Percentiles rank a stretch among this genome's conserved stretches.
Evolutionary conservation across 2,329 filamentous ascomycete species (phyloP).

Genomic region (Hypomyces rosellus): DNA sequence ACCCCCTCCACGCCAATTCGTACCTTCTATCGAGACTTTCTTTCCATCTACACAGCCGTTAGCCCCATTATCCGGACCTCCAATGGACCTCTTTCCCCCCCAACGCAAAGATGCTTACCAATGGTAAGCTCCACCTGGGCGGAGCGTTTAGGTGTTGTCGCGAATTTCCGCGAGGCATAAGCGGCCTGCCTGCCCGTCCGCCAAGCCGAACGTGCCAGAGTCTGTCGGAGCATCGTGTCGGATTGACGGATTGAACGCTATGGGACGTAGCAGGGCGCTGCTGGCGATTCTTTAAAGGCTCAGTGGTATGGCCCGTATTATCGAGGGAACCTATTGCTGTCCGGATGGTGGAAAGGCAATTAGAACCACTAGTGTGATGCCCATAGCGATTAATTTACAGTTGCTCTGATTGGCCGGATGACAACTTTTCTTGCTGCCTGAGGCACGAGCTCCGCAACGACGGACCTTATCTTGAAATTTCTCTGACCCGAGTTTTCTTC

Average conservation of each 20-base stretch:
- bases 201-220: constrained; percentile 62
- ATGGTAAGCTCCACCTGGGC: constrained; percentile 97
- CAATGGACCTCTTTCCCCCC: background rate
- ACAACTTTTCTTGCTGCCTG: constrained; percentile 25
- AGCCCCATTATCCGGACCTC: constrained; percentile 19
- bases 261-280: constrained; percentile 23
- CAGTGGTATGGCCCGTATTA: constrained; percentile 31
- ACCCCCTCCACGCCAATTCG: constrained; percentile 17
- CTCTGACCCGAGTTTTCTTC: background rate
- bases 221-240: constrained; percentile 63
- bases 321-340: constrained; percentile 31
- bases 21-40: constrained; percentile 97
- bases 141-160: constrained; percentile 67
- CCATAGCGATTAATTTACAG: constrained; percentile 38
- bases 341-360: constrained; percentile 22
- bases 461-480: background rate
- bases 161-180: constrained; percentile 69
- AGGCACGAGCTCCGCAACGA: constrained; percentile 22
- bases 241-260: constrained; percentile 44
- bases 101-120: constrained; percentile 49
- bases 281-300: constrained; percentile 29
- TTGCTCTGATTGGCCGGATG: constrained; percentile 34
- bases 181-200: constrained; percentile 54
- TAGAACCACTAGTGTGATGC: constrained; percentile 11
- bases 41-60: constrained; percentile 68